phyloP scores from a whole-genome alignment of 2,329 filamentous ascomycete species.

The Paraconiothyrium brasiliense region DNA sequence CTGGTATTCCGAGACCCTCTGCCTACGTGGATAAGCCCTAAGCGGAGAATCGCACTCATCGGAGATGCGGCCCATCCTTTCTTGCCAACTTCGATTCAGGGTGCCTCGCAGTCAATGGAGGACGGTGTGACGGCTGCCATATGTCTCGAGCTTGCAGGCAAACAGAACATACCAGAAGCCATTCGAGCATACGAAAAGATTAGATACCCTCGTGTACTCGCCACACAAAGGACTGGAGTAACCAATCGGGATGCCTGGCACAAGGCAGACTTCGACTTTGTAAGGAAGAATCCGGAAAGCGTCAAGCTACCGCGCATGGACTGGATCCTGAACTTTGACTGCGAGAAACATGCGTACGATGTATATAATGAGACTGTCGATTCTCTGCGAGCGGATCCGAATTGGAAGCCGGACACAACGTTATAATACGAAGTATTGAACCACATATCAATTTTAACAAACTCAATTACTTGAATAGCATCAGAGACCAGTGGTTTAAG shows the following conservation, averaged over 20 bases:
- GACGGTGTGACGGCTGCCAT: slow-evolving; percentile 46
- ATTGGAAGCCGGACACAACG: slow-evolving; percentile 23
- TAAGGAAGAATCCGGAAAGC: slow-evolving; percentile 33
- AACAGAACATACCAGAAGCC: slow-evolving; percentile 34
- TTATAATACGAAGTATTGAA: background rate
- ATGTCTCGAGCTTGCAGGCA: slow-evolving; percentile 31
- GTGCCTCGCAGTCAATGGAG: slow-evolving; percentile 62
- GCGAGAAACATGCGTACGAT: slow-evolving; percentile 34
- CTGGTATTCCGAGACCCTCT: slow-evolving; percentile 62
- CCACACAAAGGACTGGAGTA: slow-evolving; percentile 31
- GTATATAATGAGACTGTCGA: slow-evolving; percentile 38
- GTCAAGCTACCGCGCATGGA: slow-evolving; percentile 35
- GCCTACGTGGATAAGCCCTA: slow-evolving; percentile 60
- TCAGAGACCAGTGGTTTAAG: background rate
- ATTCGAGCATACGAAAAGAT: slow-evolving; percentile 40
- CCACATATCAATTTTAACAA: background rate
- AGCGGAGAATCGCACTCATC: slow-evolving; percentile 58
- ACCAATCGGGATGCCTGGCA: slow-evolving; percentile 35
- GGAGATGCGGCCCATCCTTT: slow-evolving; percentile 64
- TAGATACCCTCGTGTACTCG: slow-evolving; percentile 30
- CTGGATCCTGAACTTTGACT: slow-evolving; percentile 37
- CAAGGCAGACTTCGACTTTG: slow-evolving; percentile 32
- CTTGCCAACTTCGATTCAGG: slow-evolving; percentile 62
- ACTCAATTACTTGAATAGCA: no score
- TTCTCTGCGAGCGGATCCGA: slow-evolving; percentile 22